phyloP scores from a whole-genome alignment of 345 rosid species.

The Citrus australasica region DNA sequence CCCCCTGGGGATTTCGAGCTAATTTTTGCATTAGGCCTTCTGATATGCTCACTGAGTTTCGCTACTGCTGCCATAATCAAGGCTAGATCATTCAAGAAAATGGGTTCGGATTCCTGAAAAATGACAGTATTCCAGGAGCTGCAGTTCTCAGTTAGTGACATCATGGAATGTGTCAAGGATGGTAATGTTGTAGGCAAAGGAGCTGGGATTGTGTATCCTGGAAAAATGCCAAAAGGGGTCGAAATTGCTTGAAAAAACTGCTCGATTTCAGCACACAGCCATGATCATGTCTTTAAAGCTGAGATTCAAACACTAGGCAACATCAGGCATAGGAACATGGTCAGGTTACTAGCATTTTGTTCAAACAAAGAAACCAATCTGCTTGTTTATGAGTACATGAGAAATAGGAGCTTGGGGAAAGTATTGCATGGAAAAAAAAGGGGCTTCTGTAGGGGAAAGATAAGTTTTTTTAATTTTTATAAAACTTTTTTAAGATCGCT shows the following conservation, averaged over 20 bases:
- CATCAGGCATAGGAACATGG: constrained; percentile 69
- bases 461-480: no score
- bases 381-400: constrained; percentile 66
- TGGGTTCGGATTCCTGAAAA: constrained; percentile 35
- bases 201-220: constrained; percentile 62
- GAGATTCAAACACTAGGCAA: constrained; percentile 63
- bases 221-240: constrained; percentile 49
- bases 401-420: constrained; percentile 62
- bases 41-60: constrained; percentile 45
- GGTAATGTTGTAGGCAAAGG: constrained; percentile 62
- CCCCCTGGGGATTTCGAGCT: constrained; percentile 37
- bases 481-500: no score
- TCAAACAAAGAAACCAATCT: constrained; percentile 50
- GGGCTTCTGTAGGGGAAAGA: neutral
- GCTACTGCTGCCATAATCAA: constrained; percentile 44
- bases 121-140: constrained; percentile 62
- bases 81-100: constrained; percentile 39
- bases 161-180: constrained; percentile 59
- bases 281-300: constrained; percentile 58
- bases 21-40: constrained; percentile 49
- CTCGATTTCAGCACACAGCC: constrained; percentile 40
- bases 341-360: constrained; percentile 37
- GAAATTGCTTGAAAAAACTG: constrained; percentile 65
- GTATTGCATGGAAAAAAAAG: constrained; percentile 57
- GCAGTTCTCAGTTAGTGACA: constrained; percentile 41